Evolutionary conservation across 768 basidiomycete species (phyloP).

Genomic region (Mycena polygramma): DNA sequence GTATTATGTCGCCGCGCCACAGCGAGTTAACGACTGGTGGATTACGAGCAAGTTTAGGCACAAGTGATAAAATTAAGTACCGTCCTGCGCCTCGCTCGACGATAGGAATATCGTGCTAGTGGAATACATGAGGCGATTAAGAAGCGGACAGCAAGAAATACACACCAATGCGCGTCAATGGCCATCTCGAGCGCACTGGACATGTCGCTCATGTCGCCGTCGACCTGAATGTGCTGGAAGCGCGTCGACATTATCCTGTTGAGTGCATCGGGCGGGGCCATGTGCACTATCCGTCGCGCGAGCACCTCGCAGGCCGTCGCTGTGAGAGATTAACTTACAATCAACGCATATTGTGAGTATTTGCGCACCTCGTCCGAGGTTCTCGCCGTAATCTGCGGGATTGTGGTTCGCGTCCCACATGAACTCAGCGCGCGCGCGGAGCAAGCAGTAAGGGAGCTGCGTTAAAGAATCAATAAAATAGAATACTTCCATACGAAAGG

Average conservation of each 20-base stretch:
- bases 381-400: slow-evolving; percentile 90
- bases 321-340: slow-evolving; percentile 41
- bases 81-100: slow-evolving; percentile 86
- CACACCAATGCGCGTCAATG: slow-evolving; percentile 91
- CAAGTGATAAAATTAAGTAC: slow-evolving; percentile 50
- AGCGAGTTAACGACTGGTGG: slow-evolving; percentile 79
- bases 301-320: slow-evolving; percentile 89
- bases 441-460: slow-evolving; percentile 86
- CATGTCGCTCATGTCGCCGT: slow-evolving; percentile 82
- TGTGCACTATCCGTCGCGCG: slow-evolving; percentile 84
- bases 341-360: too few relatives aligned
- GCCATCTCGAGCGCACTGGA: slow-evolving; percentile 88
- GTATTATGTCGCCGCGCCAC: slow-evolving; percentile 88
- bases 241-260: slow-evolving; percentile 83
- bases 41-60: not conserved
- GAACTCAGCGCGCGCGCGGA: slow-evolving; percentile 84
- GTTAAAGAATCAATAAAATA: slow-evolving; percentile 5
- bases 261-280: slow-evolving; percentile 71
- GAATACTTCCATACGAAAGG: not conserved
- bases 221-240: slow-evolving; percentile 76
- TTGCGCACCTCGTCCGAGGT: slow-evolving; percentile 81
- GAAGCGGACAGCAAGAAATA: not conserved
- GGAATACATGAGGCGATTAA: slow-evolving; percentile 6
- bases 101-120: slow-evolving; percentile 85
- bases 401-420: slow-evolving; percentile 85